Evolutionary conservation across 208 protist genomes (phyloP).

Genomic region (Acanthamoeba lenticulata): DNA sequence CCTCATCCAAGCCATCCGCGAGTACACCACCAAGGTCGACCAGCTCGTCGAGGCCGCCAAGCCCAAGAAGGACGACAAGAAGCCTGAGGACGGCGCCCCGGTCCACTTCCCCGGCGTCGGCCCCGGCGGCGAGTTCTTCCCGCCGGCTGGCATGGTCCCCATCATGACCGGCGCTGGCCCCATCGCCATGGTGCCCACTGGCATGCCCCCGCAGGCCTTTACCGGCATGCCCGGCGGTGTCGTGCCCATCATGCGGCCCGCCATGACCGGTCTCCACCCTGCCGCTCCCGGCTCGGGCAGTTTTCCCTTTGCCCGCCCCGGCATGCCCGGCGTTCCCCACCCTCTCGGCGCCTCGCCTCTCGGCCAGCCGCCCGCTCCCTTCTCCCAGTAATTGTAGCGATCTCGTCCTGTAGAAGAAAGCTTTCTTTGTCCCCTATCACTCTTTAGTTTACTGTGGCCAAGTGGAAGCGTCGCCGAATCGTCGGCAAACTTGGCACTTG

Average conservation of each 20-base stretch:
- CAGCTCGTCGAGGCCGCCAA: conserved; percentile 48
- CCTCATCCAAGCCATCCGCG: conserved; percentile 96
- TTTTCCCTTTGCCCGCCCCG: conserved; percentile 32
- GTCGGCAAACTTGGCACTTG: too few relatives aligned
- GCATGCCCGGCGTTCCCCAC: background rate
- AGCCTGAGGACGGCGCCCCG: conserved; percentile 19
- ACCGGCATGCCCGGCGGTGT: conserved; percentile 30
- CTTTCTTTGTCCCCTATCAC: background rate
- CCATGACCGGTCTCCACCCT: background rate
- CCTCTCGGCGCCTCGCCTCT: background rate
- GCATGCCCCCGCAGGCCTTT: background rate
- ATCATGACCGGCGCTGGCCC: conserved; percentile 7
- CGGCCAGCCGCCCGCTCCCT: background rate
- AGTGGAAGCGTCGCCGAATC: too few relatives aligned
- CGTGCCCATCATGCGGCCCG: background rate
- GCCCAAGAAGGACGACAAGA: conserved; percentile 56
- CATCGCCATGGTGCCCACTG: background rate
- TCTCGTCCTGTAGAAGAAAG: background rate
- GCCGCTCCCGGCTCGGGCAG: background rate
- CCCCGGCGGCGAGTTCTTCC: background rate
- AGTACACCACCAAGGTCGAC: conserved; percentile 87
- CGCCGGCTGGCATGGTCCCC: background rate
- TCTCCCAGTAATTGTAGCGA: background rate
- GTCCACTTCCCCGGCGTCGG: background rate
- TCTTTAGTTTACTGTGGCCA: too few relatives aligned